Base-by-base conservation (phyloP, 495 filamentous ascomycete genomes). In the Aspergillus kassunensis region DNA sequence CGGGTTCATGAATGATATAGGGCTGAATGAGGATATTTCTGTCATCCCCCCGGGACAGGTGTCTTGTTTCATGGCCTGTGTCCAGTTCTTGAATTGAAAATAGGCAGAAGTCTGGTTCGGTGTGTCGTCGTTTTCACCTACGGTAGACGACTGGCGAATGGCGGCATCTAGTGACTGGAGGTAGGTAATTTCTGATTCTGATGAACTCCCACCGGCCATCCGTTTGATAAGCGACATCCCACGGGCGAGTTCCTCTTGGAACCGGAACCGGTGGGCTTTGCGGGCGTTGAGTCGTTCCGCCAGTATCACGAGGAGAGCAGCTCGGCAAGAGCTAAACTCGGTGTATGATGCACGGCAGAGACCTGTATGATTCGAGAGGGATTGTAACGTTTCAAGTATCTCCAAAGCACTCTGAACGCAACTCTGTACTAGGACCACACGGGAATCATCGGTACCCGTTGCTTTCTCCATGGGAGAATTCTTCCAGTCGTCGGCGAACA, bases 241-340 rank as follows among this genome's bases (percentile, higher is more conserved):
- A 16, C 34, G 34, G 13, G 34, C n/a, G 3, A 37, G 2, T 18
- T 37, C 34, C 34, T 37, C 34, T 16, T 37, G 24, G 24, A 27
- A 37, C n/a, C 34, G 24, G 24, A 27, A 37, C n/a, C 34, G 34
- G 34, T 37, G 13, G 3, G n/a, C 7, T 18, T 6, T 18, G 13
- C n/a, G 34, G 6, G n/a, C 15, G 8, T 37, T 37, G 13, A 37
- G 13, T 18, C 34, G 2, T 18, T 37, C 34, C 3, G 34, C 34
- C 1, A 37, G 34, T 16, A 37, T 37, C 13, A 69, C 66, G n/a
- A 71, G 53, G 8, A 71, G 35, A 1, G 67, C 60, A 6, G 62
- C 67, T 19, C 67, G 62, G 41, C 66, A 69, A 16, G 64, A 60
- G 39, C 64, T 71, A 53, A 62, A 71, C 36, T 71, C 67, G 11